A percentile compares a stretch with the other conserved stretches of the same genome.
Evolutionary conservation across 345 rosid genomes (phyloP).

Genomic region (Gossypium thurberi): DNA sequence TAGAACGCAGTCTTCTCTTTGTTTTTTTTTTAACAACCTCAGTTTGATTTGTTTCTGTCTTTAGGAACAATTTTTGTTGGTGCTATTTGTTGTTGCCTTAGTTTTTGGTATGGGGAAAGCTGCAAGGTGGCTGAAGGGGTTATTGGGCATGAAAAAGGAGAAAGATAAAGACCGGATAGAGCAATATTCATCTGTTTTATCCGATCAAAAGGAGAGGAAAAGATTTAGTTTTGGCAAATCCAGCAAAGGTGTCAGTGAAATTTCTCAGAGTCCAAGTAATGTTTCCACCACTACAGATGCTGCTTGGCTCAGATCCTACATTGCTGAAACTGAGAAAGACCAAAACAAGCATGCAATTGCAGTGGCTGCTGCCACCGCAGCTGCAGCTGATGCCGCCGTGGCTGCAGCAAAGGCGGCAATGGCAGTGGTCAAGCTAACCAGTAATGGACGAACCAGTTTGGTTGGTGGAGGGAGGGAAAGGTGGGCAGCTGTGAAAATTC

Average conservation of each 20-base stretch:
- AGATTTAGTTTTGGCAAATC: slow-evolving; percentile 48
- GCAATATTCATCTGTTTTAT: slow-evolving; percentile 14
- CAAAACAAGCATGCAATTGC: slow-evolving; percentile 54
- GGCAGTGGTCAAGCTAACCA: slow-evolving; percentile 41
- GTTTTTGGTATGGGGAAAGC: slow-evolving; percentile 53
- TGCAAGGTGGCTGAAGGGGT: slow-evolving; percentile 62
- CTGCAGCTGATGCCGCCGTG: slow-evolving; percentile 50
- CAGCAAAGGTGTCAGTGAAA: slow-evolving; percentile 10
- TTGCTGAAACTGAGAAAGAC: slow-evolving; percentile 38
- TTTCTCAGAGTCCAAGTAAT: slow-evolving; percentile 14
- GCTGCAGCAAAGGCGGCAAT: slow-evolving; percentile 51
- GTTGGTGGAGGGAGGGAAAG: slow-evolving; percentile 29
- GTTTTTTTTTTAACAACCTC: not conserved
- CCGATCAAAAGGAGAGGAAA: slow-evolving; percentile 38
- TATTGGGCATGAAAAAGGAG: slow-evolving; percentile 56
- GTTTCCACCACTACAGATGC: slow-evolving; percentile 20
- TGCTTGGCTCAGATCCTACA: slow-evolving; percentile 34
- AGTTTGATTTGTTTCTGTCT: slow-evolving; percentile 9
- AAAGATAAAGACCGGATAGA: slow-evolving; percentile 6
- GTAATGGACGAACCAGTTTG: slow-evolving; percentile 30
- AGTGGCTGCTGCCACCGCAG: slow-evolving; percentile 43
- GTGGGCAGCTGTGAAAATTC: slow-evolving; percentile 53
- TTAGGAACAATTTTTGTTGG: not conserved
- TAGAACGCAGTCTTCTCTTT: not conserved
- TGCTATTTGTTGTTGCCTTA: not conserved